Conservation (phyloP, 192 early-diverging fungal species). For the Mortierella alpina region DNA sequence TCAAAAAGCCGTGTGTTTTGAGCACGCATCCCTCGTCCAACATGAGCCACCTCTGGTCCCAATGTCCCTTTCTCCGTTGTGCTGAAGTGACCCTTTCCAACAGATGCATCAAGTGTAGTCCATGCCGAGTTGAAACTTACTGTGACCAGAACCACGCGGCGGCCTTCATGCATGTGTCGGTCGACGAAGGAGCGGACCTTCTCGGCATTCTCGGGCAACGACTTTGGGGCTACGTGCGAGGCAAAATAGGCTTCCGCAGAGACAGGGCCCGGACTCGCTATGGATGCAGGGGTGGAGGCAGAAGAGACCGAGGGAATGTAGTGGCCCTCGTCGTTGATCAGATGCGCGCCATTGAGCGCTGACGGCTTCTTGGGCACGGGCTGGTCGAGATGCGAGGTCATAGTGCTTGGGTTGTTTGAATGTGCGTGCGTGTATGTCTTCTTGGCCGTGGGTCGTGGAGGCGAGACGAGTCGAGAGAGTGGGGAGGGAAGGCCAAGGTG, state of each 20-base stretch:
- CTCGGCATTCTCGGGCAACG: conserved; percentile 67
- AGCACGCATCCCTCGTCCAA: too few species aligned
- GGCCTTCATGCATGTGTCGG: conserved; percentile 58
- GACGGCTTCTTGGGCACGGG: conserved; percentile 28
- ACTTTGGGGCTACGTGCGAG: conserved; percentile 71
- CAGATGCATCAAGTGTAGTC: not conserved
- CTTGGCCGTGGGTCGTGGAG: not conserved
- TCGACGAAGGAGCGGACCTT: conserved; percentile 70
- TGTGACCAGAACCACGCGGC: conserved; percentile 89
- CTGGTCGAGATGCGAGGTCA: conserved; percentile 21
- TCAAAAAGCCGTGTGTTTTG: too few species aligned
- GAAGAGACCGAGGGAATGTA: not conserved
- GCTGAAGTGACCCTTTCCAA: not conserved
- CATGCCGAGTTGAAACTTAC: conserved; percentile 51
- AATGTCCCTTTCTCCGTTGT: not conserved
- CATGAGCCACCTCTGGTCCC: too few species aligned
- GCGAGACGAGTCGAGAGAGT: not conserved
- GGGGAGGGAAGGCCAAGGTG: not conserved
- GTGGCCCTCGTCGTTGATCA: conserved; percentile 14
- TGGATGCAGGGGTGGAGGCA: conserved; percentile 35
- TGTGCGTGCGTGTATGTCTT: not conserved
- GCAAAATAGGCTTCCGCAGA: conserved; percentile 80
- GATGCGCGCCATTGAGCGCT: conserved; percentile 15
- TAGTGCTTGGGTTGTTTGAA: not conserved
- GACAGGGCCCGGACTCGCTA: conserved; percentile 38